Evolutionary conservation across 2,329 filamentous ascomycete genomes (phyloP), one percentile per base, ranked within the genome.

Genomic region (Pyrenochaeta sp.): DNA sequence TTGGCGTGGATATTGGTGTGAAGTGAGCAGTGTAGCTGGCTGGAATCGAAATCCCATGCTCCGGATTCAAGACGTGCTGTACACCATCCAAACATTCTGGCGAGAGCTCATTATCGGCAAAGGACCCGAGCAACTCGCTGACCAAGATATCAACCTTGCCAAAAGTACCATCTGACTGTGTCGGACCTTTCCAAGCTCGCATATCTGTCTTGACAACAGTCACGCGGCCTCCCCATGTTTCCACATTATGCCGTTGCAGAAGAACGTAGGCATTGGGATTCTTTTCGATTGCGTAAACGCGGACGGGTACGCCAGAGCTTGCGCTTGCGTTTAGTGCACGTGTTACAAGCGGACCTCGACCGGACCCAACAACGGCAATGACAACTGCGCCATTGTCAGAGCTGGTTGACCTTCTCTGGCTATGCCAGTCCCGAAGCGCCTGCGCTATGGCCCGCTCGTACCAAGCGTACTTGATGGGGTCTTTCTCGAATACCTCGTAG

Each of bases 401-500:
- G 4, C 90, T 92, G 0, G 89, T 91, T 0, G 92, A 89, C 72
- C 92, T 93, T 32, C 86, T 83, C 57, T 91, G 84, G 37, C 83
- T 80, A 57, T 84, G 84, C 90, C 95, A 96, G 71, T 98, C 93
- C 12, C 81, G 84, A 61, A 99, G 83, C 0, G 95, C 94, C 64
- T 91, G 87, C 3, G 87, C 86, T 55, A 96, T 90, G 13, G 95
- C 95, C 45, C 85, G 84, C 76, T 98, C 93, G 74, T 99, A 99
- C 84, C 94, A 96, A 64, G 93, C 89, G 75, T 99, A 99, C 79
- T 99, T 99, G 79, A 99, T 91, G 0, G 95, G 95, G 64, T 99
- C 96, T 67, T 96, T 96, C 77, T 99, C 95, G 71, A 99, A 99
- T 2, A 98, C 94, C 75, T 99, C 95, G 77, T 99, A 99, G 0